These are phyloP conservation scores for Thalassiosira mediterranea DNA, from an alignment of 352 stramenopile species.

Conservation along the genomic window DNA sequence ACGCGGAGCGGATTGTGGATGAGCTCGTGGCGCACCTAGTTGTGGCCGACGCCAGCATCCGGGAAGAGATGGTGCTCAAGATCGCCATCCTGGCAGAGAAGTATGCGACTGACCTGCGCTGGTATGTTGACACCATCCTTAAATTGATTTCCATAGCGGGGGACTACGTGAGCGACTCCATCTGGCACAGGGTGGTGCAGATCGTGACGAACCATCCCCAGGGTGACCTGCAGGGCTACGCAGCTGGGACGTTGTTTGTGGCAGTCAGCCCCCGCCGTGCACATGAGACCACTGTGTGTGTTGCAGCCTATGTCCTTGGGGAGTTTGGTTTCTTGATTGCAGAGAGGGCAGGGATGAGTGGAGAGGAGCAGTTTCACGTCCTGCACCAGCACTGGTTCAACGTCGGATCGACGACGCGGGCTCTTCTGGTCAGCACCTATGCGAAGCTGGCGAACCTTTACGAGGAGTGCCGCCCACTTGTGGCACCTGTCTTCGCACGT, in stretches of 20 bases:
- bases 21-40: constrained; percentile 95
- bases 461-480: constrained; percentile 87
- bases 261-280: constrained; percentile 91
- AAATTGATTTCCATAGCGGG: constrained; percentile 95
- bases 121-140: constrained; percentile 98
- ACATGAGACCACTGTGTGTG: constrained; percentile 93
- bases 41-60: constrained; percentile 91
- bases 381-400: constrained; percentile 95
- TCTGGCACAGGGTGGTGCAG: constrained; percentile 98
- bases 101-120: constrained; percentile 93
- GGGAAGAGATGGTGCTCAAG: constrained; percentile 95
- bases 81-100: constrained; percentile 98
- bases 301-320: constrained; percentile 95
- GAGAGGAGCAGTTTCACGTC: constrained; percentile 93
- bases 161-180: constrained; percentile 92
- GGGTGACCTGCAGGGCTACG: constrained; percentile 92
- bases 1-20: constrained; percentile 94
- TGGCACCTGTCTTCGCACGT: constrained; percentile 91
- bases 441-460: constrained; percentile 95
- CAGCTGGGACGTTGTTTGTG: constrained; percentile 92
- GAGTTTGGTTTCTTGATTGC: constrained; percentile 97
- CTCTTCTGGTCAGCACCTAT: constrained; percentile 94
- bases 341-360: constrained; percentile 88
- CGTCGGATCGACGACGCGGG: constrained; percentile 87
- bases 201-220: constrained; percentile 98